phyloP scores from a whole-genome alignment of 495 filamentous ascomycete genomes.

The Penicillium desertorum region DNA sequence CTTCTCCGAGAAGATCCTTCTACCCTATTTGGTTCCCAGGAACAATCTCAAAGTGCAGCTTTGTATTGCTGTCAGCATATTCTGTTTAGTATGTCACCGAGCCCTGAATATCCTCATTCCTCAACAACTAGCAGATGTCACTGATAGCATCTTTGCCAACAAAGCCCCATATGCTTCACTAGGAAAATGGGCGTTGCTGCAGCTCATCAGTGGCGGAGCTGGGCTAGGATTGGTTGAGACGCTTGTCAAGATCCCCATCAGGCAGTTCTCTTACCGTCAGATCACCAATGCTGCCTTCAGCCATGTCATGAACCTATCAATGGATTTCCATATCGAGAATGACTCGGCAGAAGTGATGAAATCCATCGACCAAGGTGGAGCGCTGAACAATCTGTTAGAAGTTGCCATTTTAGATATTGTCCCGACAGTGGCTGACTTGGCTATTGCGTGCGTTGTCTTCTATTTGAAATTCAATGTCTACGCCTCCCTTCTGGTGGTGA shows the following conservation, averaged over 20 bases:
- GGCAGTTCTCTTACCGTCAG: conserved; percentile 26
- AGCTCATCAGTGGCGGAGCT: conserved; percentile 8
- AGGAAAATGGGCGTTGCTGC: conserved; percentile 48
- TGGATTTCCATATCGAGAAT: conserved; percentile 16
- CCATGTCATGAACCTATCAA: conserved; percentile 21
- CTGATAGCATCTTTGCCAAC: conserved; percentile 57
- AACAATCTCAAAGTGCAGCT: conserved; percentile 56
- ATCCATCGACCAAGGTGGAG: conserved; percentile 19
- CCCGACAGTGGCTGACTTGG: conserved; percentile 6
- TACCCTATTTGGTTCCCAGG: conserved; percentile 64
- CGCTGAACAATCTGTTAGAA: conserved; percentile 18
- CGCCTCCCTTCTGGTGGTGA: conserved; percentile 11
- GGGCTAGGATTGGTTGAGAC: conserved; percentile 13
- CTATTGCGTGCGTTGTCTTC: conserved; percentile 15
- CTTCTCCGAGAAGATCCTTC: conserved; percentile 47
- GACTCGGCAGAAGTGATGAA: conserved; percentile 23
- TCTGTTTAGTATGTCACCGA: conserved; percentile 4
- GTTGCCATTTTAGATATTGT: conserved; percentile 14
- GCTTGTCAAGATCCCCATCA: conserved; percentile 19
- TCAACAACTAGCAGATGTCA: conserved; percentile 63
- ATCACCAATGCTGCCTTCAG: conserved; percentile 24
- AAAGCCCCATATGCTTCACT: conserved; percentile 52
- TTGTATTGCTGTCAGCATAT: conserved; percentile 38
- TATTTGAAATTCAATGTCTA: conserved; percentile 17
- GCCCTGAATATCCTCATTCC: conserved; percentile 59